Evolutionary conservation across 345 rosid species (phyloP).

Genomic region (Cardamine resedifolia): DNA sequence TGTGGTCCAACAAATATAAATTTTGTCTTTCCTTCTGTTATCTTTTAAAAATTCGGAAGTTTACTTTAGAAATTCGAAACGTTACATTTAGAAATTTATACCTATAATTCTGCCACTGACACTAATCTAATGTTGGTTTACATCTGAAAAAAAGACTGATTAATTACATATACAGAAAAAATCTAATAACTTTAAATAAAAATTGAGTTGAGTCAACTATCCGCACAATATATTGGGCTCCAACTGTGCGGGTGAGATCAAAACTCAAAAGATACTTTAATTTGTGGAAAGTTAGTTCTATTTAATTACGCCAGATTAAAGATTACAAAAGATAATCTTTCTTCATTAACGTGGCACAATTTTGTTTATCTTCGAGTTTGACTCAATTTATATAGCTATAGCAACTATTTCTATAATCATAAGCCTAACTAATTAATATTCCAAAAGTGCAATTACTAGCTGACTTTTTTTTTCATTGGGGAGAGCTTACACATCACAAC

Average conservation of each 20-base stretch:
- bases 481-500: slow-evolving; percentile 20
- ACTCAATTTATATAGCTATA: background rate
- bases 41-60: background rate
- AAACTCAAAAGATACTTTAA: slow-evolving; percentile 20
- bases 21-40: slow-evolving; percentile 29
- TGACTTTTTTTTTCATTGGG: slow-evolving; percentile 24
- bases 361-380: slow-evolving; percentile 24
- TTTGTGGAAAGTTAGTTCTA: slow-evolving; percentile 5
- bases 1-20: slow-evolving; percentile 27
- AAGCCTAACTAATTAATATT: slow-evolving; percentile 24
- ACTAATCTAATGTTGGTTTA: background rate
- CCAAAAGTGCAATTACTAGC: slow-evolving; percentile 30
- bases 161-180: background rate
- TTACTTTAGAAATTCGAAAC: background rate
- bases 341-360: slow-evolving; percentile 15
- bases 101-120: background rate
- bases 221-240: background rate
- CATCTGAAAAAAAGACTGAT: background rate
- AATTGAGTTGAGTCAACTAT: background rate
- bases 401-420: slow-evolving; percentile 6
- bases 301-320: background rate
- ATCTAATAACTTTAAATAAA: background rate
- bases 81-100: background rate
- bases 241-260: slow-evolving; percentile 24
- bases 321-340: background rate